These are phyloP conservation scores for Marchantia polymorpha DNA, from an alignment of 225 moss, liverwort and hornwort species.

Conservation along the genomic window DNA sequence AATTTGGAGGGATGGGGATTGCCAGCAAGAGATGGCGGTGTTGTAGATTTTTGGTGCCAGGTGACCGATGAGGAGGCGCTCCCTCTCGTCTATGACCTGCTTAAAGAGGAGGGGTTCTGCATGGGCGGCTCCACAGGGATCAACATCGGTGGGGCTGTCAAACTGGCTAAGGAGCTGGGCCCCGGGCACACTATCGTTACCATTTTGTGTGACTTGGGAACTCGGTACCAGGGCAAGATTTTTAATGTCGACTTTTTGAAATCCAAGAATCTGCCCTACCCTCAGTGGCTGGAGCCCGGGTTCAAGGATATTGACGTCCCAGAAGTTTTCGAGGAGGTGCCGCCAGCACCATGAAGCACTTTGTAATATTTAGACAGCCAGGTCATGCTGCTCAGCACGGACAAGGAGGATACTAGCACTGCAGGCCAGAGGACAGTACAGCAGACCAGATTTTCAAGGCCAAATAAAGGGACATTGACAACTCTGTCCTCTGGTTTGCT, in stretches of 20 bases:
- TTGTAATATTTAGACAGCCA: background rate
- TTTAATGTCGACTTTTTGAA: slow-evolving; percentile 85
- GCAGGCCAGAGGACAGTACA: too few relatives aligned
- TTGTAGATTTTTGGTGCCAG: slow-evolving; percentile 93
- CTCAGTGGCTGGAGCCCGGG: slow-evolving; percentile 69
- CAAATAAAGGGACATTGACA: background rate
- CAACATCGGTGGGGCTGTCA: slow-evolving; percentile 83
- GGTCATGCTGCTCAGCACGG: background rate
- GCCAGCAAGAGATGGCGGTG: slow-evolving; percentile 70
- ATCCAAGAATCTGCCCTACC: slow-evolving; percentile 79
- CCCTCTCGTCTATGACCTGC: slow-evolving; percentile 82
- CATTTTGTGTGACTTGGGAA: slow-evolving; percentile 81
- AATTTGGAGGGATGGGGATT: slow-evolving; percentile 82
- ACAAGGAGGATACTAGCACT: background rate
- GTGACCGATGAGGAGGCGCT: slow-evolving; percentile 90
- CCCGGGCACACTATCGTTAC: slow-evolving; percentile 97
- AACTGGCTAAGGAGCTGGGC: slow-evolving; percentile 85
- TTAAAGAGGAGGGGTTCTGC: slow-evolving; percentile 97
- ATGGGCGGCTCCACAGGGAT: slow-evolving; percentile 89
- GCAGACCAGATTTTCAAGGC: background rate
- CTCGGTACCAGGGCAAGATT: slow-evolving; percentile 75
- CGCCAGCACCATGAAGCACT: background rate
- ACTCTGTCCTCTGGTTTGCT: background rate
- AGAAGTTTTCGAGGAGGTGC: slow-evolving; percentile 59
- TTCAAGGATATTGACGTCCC: slow-evolving; percentile 66